Conservation (phyloP, 2,329 filamentous ascomycete genomes). For the Fusarium stilboides region DNA sequence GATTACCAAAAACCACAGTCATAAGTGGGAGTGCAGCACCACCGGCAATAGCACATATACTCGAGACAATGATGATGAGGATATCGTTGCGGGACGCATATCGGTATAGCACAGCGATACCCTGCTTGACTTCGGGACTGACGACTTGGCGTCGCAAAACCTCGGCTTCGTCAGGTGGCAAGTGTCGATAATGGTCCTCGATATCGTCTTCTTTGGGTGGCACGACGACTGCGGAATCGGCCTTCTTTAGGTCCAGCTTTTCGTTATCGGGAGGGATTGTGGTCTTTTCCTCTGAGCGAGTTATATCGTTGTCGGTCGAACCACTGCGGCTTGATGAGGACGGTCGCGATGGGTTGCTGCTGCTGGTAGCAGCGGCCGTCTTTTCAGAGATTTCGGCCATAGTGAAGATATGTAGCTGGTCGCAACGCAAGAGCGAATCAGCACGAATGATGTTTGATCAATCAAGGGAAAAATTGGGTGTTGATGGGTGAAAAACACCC, state of each 20-base stretch:
- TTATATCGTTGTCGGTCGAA: slow-evolving; percentile 51
- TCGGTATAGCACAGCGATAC: slow-evolving; percentile 76
- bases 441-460: background rate
- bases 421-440: background rate
- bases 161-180: slow-evolving; percentile 75
- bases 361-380: slow-evolving; percentile 42
- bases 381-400: slow-evolving; percentile 50
- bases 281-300: slow-evolving; percentile 29
- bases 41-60: slow-evolving; percentile 76
- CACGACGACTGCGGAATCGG: slow-evolving; percentile 60
- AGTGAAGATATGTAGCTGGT: slow-evolving; percentile 7
- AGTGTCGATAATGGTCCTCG: slow-evolving; percentile 71
- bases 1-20: slow-evolving; percentile 84
- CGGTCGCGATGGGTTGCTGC: slow-evolving; percentile 45
- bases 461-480: background rate
- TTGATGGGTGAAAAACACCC: slow-evolving; percentile 24
- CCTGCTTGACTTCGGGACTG: slow-evolving; percentile 74
- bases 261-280: slow-evolving; percentile 34
- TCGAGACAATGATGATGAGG: slow-evolving; percentile 73
- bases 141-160: slow-evolving; percentile 79
- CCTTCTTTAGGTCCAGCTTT: slow-evolving; percentile 56
- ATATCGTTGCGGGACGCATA: slow-evolving; percentile 78
- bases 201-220: slow-evolving; percentile 56
- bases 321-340: slow-evolving; percentile 56
- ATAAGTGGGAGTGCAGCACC: slow-evolving; percentile 85